Evolutionary conservation across 352 stramenopile genomes (phyloP).

Genomic region (Poterioochromonas sp.): DNA sequence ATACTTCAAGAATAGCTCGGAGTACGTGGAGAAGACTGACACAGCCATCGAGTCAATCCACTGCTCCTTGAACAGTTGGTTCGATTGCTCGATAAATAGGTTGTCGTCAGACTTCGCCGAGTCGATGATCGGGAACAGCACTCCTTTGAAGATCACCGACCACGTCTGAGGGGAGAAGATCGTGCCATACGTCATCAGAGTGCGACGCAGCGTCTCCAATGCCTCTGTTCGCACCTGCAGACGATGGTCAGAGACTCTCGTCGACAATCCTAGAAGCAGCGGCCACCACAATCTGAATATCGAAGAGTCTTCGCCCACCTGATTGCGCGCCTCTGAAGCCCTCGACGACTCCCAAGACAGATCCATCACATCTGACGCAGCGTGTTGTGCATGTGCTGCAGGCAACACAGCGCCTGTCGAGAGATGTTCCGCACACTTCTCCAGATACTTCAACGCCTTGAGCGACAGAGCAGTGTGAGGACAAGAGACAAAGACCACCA

Average conservation of each 20-base stretch:
- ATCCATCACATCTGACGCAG: neutral
- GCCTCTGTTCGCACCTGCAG: constrained; percentile 68
- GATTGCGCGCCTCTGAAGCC: neutral
- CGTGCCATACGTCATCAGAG: constrained; percentile 39
- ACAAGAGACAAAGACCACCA: constrained; percentile 57
- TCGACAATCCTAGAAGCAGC: constrained; percentile 88
- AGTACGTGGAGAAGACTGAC: constrained; percentile 18
- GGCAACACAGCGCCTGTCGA: constrained; percentile 36
- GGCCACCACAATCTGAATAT: constrained; percentile 85
- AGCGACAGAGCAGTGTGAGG: constrained; percentile 51
- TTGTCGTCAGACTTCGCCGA: constrained; percentile 44
- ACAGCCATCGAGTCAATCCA: constrained; percentile 37
- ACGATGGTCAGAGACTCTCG: constrained; percentile 74
- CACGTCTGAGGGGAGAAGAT: constrained; percentile 47
- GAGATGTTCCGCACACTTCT: constrained; percentile 38
- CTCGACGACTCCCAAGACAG: constrained; percentile 26
- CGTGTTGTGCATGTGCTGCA: constrained; percentile 29
- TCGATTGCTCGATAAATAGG: neutral
- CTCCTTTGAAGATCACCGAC: constrained; percentile 49
- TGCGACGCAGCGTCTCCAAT: constrained; percentile 52
- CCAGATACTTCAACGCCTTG: constrained; percentile 42
- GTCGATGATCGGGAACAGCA: constrained; percentile 48
- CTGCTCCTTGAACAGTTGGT: neutral
- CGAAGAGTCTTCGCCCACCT: constrained; percentile 37
- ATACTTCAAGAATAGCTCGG: constrained; percentile 21